Evolutionary conservation across 2,329 filamentous ascomycete genomes (phyloP).

Genomic region (Thermoascus crustaceus): DNA sequence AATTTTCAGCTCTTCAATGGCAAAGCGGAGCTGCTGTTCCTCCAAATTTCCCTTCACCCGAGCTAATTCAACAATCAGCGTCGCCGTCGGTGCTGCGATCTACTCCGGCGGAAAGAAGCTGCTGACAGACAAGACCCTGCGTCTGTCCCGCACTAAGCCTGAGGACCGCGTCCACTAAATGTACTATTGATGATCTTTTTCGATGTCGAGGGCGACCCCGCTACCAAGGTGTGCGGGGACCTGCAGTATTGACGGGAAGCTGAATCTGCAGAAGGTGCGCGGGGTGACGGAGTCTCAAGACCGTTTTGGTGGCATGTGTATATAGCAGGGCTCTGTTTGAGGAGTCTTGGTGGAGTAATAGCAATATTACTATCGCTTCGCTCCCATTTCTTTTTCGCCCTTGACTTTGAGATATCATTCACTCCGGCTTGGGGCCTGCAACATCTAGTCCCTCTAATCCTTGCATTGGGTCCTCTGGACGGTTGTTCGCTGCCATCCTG

Average conservation of each 20-base stretch:
- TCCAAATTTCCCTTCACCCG: conserved; percentile 12
- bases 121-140: conserved; percentile 81
- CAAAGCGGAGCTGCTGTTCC: conserved; percentile 4
- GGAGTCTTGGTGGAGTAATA: conserved; percentile 19
- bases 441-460: conserved; percentile 88
- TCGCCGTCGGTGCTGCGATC: conserved; percentile 65
- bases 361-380: conserved; percentile 15
- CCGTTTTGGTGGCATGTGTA: conserved; percentile 24
- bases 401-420: conserved; percentile 22
- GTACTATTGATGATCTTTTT: conserved; percentile 24
- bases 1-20: conserved; percentile 1
- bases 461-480: conserved; percentile 81
- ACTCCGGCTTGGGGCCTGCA: conserved; percentile 78
- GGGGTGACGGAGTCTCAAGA: conserved; percentile 14
- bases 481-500: conserved; percentile 44
- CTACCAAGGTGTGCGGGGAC: conserved; percentile 7
- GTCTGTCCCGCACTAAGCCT: conserved; percentile 64
- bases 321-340: conserved; percentile 27
- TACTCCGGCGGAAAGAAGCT: conserved; percentile 83
- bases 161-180: conserved; percentile 33
- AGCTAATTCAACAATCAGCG: conserved; percentile 33
- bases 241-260: conserved; percentile 23
- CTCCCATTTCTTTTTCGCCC: conserved; percentile 9
- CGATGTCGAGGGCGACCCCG: conserved; percentile 7
- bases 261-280: conserved; percentile 16